These are phyloP conservation scores for Mycena belliarum DNA, from an alignment of 768 basidiomycete species.

Conservation along the genomic window DNA sequence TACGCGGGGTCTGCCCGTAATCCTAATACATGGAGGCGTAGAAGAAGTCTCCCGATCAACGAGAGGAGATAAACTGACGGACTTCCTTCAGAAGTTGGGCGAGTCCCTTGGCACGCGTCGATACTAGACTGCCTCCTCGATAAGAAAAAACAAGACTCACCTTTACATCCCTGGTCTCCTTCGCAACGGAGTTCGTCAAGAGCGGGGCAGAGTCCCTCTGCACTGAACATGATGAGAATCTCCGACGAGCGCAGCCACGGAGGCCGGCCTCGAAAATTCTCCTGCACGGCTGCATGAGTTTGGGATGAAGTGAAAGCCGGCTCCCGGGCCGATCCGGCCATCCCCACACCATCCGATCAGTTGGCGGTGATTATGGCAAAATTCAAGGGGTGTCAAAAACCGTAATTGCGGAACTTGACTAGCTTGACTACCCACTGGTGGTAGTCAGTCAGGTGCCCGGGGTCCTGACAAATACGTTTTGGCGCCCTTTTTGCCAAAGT, in stretches of 20 bases:
- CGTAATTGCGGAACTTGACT: too few relatives aligned
- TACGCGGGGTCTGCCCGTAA: conserved; percentile 54
- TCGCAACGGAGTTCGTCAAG: conserved; percentile 30
- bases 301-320: not conserved
- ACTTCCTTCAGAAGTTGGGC: conserved; percentile 55
- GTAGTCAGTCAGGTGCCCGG: too few relatives aligned
- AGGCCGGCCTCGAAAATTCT: not conserved
- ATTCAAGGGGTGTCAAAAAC: too few relatives aligned
- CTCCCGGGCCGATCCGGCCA: too few relatives aligned
- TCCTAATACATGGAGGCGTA: conserved; percentile 34
- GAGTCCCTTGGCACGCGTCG: conserved; percentile 27
- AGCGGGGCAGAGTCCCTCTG: not conserved
- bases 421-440: too few relatives aligned
- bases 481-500: too few relatives aligned
- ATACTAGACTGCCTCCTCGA: not conserved
- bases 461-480: too few relatives aligned
- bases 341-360: too few relatives aligned
- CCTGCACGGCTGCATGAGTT: not conserved
- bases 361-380: too few relatives aligned
- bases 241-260: not conserved
- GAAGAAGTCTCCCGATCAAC: not conserved
- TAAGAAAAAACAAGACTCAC: conserved; percentile 36
- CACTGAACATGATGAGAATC: not conserved
- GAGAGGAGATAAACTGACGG: conserved; percentile 42
- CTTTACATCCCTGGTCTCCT: conserved; percentile 58